Percentiles rank a stretch among this genome's conserved stretches.
Evolutionary conservation across 2,329 filamentous ascomycete species (phyloP).

Genomic region (Fusarium metavorans): DNA sequence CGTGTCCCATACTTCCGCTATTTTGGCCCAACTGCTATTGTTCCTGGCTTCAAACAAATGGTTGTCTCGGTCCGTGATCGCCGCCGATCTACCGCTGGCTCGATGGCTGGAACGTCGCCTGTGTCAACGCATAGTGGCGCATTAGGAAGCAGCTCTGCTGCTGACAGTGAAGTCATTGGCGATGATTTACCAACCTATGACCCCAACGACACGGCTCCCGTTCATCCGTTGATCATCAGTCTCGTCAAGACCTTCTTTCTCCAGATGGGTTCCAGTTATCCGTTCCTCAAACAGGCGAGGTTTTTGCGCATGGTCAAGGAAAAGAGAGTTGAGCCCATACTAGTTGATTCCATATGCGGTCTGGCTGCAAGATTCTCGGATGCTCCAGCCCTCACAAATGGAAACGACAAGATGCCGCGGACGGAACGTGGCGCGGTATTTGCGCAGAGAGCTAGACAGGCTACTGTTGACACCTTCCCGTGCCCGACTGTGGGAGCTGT

Average conservation of each 20-base stretch:
- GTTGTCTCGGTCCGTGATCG: conserved; percentile 80
- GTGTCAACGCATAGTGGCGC: conserved; percentile 53
- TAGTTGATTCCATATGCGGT: conserved; percentile 88
- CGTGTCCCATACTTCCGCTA: conserved; percentile 91
- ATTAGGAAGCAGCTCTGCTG: conserved; percentile 54
- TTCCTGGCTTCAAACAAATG: conserved; percentile 94
- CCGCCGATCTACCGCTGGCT: conserved; percentile 68
- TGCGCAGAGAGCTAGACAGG: conserved; percentile 84
- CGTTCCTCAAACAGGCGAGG: conserved; percentile 79
- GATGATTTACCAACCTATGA: conserved; percentile 81
- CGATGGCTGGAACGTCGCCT: conserved; percentile 67
- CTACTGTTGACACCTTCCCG: conserved; percentile 84
- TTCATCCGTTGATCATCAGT: conserved; percentile 80
- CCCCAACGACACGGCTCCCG: conserved; percentile 74
- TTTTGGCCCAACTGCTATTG: conserved; percentile 91
- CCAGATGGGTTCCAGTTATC: conserved; percentile 87
- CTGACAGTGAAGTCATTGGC: conserved; percentile 57
- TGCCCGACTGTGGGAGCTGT: conserved; percentile 87
- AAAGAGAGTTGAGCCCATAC: conserved; percentile 83
- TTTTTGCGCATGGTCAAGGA: conserved; percentile 83
- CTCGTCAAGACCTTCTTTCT: conserved; percentile 85
- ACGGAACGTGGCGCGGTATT: conserved; percentile 83
- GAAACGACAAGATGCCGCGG: conserved; percentile 61
- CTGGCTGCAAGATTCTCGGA: conserved; percentile 85
- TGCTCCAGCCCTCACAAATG: conserved; percentile 60